These are phyloP conservation scores for Stropharia rugosoannulata DNA, from an alignment of 768 basidiomycete species.

Conservation along the genomic window DNA sequence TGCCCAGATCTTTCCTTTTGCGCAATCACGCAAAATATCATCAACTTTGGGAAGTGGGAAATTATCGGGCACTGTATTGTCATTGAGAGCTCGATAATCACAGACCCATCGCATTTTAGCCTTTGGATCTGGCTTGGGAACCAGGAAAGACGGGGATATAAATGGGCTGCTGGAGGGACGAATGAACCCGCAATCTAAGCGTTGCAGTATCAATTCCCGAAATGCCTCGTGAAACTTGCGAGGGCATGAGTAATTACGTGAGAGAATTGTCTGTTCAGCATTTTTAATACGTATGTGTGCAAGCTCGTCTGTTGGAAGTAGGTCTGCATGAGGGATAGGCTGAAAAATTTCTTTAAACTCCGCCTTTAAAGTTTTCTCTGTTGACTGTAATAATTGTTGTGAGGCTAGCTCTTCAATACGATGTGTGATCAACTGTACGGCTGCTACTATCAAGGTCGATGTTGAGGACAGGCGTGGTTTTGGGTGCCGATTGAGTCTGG, in stretches of 20 bases:
- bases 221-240: conserved; percentile 27
- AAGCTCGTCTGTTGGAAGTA: neutral
- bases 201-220: too few species aligned
- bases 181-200: too few species aligned
- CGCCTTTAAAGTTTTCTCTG: too few species aligned
- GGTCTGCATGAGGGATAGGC: conserved; percentile 14
- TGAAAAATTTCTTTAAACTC: conserved; percentile 15
- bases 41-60: conserved; percentile 20
- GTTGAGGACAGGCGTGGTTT: too few species aligned
- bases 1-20: conserved; percentile 28
- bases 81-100: conserved; percentile 29
- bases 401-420: too few species aligned
- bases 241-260: conserved; percentile 24
- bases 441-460: too few species aligned
- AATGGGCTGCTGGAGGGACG: conserved; percentile 11
- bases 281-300: conserved; percentile 23
- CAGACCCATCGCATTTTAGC: conserved; percentile 31
- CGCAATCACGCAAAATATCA: conserved; percentile 26
- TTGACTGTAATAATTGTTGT: too few species aligned
- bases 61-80: conserved; percentile 20
- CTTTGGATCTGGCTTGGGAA: conserved; percentile 27
- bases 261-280: conserved; percentile 17
- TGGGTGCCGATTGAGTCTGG: too few species aligned
- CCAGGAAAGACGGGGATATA: conserved; percentile 35
- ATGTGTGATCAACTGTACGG: too few species aligned